Conservation (phyloP, 2,329 filamentous ascomycete genomes). For the Botrytis medusae region DNA sequence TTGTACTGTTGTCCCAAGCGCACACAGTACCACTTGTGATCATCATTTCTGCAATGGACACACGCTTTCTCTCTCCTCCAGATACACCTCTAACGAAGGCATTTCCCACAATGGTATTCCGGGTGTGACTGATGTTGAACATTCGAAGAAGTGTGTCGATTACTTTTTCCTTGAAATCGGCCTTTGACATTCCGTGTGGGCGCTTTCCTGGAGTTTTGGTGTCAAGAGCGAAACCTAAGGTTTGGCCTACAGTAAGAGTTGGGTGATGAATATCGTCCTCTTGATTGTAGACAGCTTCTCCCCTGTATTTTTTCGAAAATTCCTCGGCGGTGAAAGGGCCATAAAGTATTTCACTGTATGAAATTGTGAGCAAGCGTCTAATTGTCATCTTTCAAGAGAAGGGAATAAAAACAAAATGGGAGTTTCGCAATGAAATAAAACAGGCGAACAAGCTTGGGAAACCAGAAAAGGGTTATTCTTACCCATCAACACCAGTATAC, state of each 20-base stretch:
- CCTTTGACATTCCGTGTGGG: slow-evolving; percentile 69
- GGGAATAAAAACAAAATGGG: not conserved
- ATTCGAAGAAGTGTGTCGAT: slow-evolving; percentile 76
- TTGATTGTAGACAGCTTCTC: slow-evolving; percentile 82
- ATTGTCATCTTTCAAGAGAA: not conserved
- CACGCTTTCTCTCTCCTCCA: slow-evolving; percentile 78
- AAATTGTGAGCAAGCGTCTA: not conserved
- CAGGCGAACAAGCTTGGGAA: not conserved
- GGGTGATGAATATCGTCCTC: slow-evolving; percentile 84
- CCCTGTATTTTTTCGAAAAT: slow-evolving; percentile 70
- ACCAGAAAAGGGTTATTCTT: not conserved
- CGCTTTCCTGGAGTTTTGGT: slow-evolving; percentile 82
- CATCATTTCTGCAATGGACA: slow-evolving; percentile 75
- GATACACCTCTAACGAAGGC: slow-evolving; percentile 67
- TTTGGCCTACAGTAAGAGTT: slow-evolving; percentile 84
- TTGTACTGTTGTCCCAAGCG: slow-evolving; percentile 78
- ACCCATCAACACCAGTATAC: slow-evolving; percentile 51
- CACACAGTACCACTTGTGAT: slow-evolving; percentile 72
- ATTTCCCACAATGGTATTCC: slow-evolving; percentile 81
- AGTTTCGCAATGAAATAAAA: not conserved
- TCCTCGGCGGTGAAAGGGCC: slow-evolving; percentile 70
- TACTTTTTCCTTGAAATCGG: slow-evolving; percentile 74
- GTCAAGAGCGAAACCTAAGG: slow-evolving; percentile 79
- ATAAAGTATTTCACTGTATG: slow-evolving; percentile 68
- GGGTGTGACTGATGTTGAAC: slow-evolving; percentile 92